Percentiles rank a stretch among this genome's conserved stretches.
These are phyloP conservation scores for Atractiella rhizophila DNA, from an alignment of 768 basidiomycete species.

Conservation along the genomic window DNA sequence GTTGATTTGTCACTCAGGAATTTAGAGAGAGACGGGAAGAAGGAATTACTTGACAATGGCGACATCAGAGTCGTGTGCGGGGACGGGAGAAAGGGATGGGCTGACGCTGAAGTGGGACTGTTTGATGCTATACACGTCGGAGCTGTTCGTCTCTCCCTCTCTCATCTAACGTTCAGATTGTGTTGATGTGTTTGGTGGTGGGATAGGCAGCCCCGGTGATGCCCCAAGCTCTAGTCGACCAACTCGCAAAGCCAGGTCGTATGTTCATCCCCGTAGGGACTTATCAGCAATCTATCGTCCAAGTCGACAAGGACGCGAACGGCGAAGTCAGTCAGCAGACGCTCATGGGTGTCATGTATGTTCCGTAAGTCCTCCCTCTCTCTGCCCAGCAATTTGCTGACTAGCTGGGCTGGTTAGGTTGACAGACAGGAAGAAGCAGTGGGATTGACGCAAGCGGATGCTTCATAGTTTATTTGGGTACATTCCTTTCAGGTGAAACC, in stretches of 20 bases:
- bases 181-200: neutral
- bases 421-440: no score
- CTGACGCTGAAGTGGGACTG: slow-evolving; percentile 11
- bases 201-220: slow-evolving; percentile 41
- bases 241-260: slow-evolving; percentile 25
- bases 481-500: no score
- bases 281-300: slow-evolving; percentile 34
- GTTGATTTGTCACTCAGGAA: slow-evolving; percentile 38
- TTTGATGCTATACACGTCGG: slow-evolving; percentile 82
- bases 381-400: no score
- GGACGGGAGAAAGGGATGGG: slow-evolving; percentile 49
- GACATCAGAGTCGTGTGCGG: slow-evolving; percentile 41
- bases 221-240: slow-evolving; percentile 46
- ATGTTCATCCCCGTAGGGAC: slow-evolving; percentile 86
- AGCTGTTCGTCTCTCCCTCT: slow-evolving; percentile 24
- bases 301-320: slow-evolving; percentile 49
- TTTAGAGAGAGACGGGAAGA: slow-evolving; percentile 39
- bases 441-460: no score
- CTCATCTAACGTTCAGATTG: neutral
- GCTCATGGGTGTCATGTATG: no score
- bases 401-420: no score
- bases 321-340: slow-evolving; percentile 39
- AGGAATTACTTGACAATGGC: slow-evolving; percentile 29
- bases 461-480: no score
- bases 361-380: no score